Conservation (phyloP, 2,329 filamentous ascomycete genomes). For the Cyphellophora europaea region DNA sequence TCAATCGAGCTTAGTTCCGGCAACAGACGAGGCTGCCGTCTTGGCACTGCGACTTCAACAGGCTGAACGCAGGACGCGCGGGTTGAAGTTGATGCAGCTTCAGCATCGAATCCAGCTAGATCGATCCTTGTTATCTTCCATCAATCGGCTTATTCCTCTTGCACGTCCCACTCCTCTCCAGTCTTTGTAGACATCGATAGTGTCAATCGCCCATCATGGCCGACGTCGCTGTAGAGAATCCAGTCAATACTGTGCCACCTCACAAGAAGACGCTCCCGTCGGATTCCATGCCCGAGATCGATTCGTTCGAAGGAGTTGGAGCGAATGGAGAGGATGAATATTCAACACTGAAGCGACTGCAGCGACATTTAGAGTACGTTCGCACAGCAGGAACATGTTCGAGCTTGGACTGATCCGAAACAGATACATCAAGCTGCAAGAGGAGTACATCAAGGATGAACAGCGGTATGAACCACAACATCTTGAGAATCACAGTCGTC, state of each 20-base stretch:
- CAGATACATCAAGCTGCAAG: constrained; percentile 91
- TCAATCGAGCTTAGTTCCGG: no score
- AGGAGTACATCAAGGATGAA: constrained; percentile 99
- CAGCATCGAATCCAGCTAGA: no score
- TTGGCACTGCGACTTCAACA: no score
- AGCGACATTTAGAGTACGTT: constrained; percentile 83
- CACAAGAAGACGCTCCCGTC: constrained; percentile 73
- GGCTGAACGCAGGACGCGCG: no score
- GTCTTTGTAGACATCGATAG: no score
- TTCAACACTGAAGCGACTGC: constrained; percentile 88
- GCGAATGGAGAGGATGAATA: constrained; percentile 86
- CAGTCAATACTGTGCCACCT: constrained; percentile 61
- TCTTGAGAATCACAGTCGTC: not conserved
- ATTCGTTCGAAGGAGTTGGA: constrained; percentile 75
- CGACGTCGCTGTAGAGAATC: constrained; percentile 76
- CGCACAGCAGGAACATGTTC: not conserved
- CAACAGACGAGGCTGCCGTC: no score
- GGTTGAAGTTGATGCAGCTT: no score
- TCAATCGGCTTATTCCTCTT: no score
- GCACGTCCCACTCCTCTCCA: no score
- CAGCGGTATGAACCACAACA: constrained; percentile 63
- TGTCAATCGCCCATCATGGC: constrained; percentile 59
- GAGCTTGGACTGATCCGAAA: constrained; percentile 20
- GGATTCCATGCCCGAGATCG: constrained; percentile 75
- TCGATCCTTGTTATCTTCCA: no score